These are phyloP conservation scores for Camelina sativa DNA, from an alignment of 345 rosid genomes.

Conservation along the genomic window DNA sequence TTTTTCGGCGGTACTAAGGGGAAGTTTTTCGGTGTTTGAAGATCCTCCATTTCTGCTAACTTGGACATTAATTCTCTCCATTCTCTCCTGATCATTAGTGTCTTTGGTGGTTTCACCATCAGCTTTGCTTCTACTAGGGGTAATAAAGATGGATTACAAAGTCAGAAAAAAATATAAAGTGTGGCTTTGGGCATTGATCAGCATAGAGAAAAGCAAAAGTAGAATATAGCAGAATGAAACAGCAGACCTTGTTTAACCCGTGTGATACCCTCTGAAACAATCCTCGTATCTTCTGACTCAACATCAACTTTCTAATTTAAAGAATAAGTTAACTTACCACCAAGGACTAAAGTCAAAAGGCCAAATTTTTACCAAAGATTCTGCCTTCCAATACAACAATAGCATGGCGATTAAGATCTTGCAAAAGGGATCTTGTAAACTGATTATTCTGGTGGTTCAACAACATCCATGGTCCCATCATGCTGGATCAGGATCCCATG, in stretches of 20 bases:
- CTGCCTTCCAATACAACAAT: slow-evolving; percentile 94
- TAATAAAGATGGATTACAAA: slow-evolving; percentile 13
- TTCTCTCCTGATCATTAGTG: slow-evolving; percentile 10
- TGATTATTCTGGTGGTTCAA: slow-evolving; percentile 58
- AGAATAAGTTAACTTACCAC: slow-evolving; percentile 22
- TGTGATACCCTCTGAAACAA: slow-evolving; percentile 88
- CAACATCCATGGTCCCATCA: slow-evolving; percentile 64
- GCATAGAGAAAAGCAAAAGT: neutral
- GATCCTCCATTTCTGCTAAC: too few species aligned
- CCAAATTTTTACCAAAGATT: slow-evolving; percentile 55
- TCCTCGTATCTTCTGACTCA: slow-evolving; percentile 72
- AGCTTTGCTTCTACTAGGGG: slow-evolving; percentile 44
- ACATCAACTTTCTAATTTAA: slow-evolving; percentile 57
- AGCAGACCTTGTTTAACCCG: slow-evolving; percentile 69
- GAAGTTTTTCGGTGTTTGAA: too few species aligned
- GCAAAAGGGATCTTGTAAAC: slow-evolving; percentile 69
- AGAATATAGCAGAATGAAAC: slow-evolving; percentile 26
- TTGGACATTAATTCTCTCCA: too few species aligned
- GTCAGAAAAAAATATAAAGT: slow-evolving; percentile 24
- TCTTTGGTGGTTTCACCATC: slow-evolving; percentile 55
- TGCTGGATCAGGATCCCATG: slow-evolving; percentile 65
- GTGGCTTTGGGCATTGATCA: slow-evolving; percentile 11
- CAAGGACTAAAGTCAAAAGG: slow-evolving; percentile 5
- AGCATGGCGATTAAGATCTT: slow-evolving; percentile 86
- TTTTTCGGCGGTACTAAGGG: too few species aligned